These are phyloP conservation scores for Aspergillus neotritici DNA, from an alignment of 2,329 filamentous ascomycete species.

Conservation along the genomic window DNA sequence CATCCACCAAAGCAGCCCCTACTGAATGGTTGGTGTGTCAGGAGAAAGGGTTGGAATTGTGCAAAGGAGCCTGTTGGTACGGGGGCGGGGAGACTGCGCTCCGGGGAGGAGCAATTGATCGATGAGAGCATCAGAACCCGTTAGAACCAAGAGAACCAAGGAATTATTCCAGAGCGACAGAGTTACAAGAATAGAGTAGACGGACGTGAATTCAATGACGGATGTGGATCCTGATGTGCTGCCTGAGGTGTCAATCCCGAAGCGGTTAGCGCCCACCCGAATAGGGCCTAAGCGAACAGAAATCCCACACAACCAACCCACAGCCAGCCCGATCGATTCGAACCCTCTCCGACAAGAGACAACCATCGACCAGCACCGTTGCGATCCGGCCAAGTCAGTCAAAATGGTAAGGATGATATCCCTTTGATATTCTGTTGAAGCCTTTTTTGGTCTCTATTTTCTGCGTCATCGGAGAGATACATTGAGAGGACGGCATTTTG, in stretches of 20 bases:
- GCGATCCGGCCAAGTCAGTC: conserved; percentile 43
- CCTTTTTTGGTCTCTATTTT: conserved; percentile 19
- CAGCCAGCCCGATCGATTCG: conserved; percentile 23
- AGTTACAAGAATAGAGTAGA: background rate
- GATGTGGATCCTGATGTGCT: background rate
- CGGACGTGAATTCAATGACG: background rate
- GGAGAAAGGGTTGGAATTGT: conserved; percentile 71
- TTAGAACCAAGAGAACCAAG: background rate
- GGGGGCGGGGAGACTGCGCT: conserved; percentile 68
- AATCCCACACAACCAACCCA: conserved; percentile 37
- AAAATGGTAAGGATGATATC: conserved; percentile 40
- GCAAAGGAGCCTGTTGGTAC: conserved; percentile 78
- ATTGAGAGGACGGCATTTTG: too few relatives aligned
- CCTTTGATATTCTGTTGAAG: conserved; percentile 9
- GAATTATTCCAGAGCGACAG: too few relatives aligned
- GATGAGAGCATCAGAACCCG: background rate
- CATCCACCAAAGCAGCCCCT: conserved; percentile 41
- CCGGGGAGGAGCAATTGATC: conserved; percentile 47
- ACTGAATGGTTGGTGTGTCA: conserved; percentile 80
- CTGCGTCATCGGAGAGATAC: conserved; percentile 19
- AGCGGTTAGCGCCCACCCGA: conserved; percentile 24
- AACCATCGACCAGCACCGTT: conserved; percentile 38
- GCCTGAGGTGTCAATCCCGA: conserved; percentile 20
- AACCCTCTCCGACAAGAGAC: conserved; percentile 36
- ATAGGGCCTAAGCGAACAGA: conserved; percentile 42